Percentiles rank a stretch among this genome's conserved stretches.
phyloP scores from a whole-genome alignment of 495 filamentous ascomycete species.

The Parathielavia appendiculata region DNA sequence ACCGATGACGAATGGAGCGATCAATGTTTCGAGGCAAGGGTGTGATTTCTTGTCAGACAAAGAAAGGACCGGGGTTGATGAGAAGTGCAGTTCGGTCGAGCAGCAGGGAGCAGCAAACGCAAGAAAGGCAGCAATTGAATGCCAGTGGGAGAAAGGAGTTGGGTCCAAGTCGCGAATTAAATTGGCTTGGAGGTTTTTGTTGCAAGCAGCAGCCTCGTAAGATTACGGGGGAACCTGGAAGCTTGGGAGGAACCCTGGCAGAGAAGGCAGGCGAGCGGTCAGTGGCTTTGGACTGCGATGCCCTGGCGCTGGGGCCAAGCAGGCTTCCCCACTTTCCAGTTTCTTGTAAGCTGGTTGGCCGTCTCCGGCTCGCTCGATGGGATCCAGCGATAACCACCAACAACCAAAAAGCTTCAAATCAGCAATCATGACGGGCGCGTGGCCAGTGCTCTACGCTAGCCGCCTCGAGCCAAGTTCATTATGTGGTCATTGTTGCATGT shows the following conservation, averaged over 20 bases:
- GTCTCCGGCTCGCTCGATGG: not conserved
- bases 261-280: constrained; percentile 10
- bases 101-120: constrained; percentile 7
- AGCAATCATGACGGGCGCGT: not conserved
- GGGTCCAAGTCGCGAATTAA: constrained; percentile 18
- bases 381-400: not conserved
- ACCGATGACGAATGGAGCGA: constrained; percentile 25
- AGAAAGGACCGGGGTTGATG: constrained; percentile 5
- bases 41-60: constrained; percentile 16
- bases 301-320: constrained; percentile 3
- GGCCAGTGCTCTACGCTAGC: not conserved
- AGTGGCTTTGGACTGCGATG: constrained; percentile 8
- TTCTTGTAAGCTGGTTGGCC: not conserved
- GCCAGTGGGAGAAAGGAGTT: constrained; percentile 15
- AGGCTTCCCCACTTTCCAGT: constrained; percentile 6
- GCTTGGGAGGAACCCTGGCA: constrained; percentile 3
- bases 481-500: too few relatives aligned
- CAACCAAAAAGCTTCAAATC: not conserved
- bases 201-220: constrained; percentile 29
- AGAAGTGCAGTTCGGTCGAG: constrained; percentile 7
- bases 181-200: constrained; percentile 27
- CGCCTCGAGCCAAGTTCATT: not conserved
- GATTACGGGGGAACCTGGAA: constrained; percentile 32
- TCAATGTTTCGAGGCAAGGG: constrained; percentile 19
- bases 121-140: constrained; percentile 13